Evolutionary conservation across 345 rosid species (phyloP), one percentile per base, ranked within the genome.

Genomic region (Citrus maxima): DNA sequence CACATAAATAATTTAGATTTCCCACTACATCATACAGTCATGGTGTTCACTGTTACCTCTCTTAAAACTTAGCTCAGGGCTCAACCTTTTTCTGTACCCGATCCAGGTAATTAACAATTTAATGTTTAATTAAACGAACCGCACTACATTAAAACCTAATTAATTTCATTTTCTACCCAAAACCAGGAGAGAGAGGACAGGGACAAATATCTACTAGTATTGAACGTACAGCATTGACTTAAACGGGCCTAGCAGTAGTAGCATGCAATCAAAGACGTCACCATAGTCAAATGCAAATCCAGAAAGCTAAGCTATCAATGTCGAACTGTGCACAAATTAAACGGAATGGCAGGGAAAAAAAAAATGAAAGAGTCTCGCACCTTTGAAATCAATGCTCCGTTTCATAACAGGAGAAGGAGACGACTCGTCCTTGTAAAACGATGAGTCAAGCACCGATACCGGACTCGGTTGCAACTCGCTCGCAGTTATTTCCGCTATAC

Each of bases 391-490:
- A 75, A 93, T 88, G 90, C 80, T 86, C 69, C 97, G 95, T 87
- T 93, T 94, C 95, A 88, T 88, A 38, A 92, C 84, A 0, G 96
- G 97, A 7, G 98, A 93, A 4, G 95, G 97, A 64, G 92, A 92
- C 68, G 89, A 89, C 72, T 93, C 97, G 67, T 94, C 98, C 81
- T 88, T 88, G 93, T 90, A 96, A 67, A 92, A 83, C 21, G 94
- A 92, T 24, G 93, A 83, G 78, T 96, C 97, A 25, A 96, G 95
- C 76, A 96, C 99, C 1, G 99, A 96, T 7, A 94, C 95, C 0
- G 99, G 99, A 84, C 98, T 94, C 73, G 98, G 98, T 81, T 93
- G 99, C 80, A 88, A 84, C 86, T 93, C 93, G 56, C 81, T 77
- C 38, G 87, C 79, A 5, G 95, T 88, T 85, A 94, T 92, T 88